Evolutionary conservation across 2,329 filamentous ascomycete species (phyloP), one percentile per base, ranked within the genome.

Genomic region (Phaeosphaeriaceae sp.): DNA sequence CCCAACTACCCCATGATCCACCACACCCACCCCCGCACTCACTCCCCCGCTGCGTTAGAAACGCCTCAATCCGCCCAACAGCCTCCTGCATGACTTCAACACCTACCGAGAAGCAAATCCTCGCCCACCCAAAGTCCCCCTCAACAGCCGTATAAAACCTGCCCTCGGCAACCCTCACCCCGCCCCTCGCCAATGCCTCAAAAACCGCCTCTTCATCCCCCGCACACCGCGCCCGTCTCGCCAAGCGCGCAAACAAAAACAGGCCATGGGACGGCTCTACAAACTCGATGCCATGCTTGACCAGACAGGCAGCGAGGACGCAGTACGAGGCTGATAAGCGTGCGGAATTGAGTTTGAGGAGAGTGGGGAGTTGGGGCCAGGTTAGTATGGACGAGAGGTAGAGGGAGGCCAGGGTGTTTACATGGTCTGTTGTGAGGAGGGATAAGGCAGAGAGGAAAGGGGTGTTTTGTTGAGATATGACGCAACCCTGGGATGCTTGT

Each of bases 401-500:
- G 4, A 64, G 43, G 2, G 60, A 48, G 11, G 59, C 51, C 37
- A 67, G 39, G 34, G 49, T 61, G 35, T 58, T 61, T 7, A 58
- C 56, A 40, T 62, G 63, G 4, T 15, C 15, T 6, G 53, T 36
- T 4, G 60, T 58, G 1, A 65, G 46, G 3, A 65, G 41, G 6
- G 61, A 45, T 6, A 68, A 26, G 13, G 62, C 56, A 0, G 38
- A n/a, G 17, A 58, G 39, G n/a, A 71, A 54, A 3, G 59, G 41
- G 2, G 63, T 61, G 37, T 66, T 67, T 42, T 64, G 59, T 32
- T 71, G 68, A 9, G 68, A 64, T 18, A 71, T 46, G 11, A 69
- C 36, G 36, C 68, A 71, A 26, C 68, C 68, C 68, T 71, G 13
- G 15, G 21, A 21, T n/a, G 9, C 29, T 46, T 34, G 15, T n/a